Base-by-base conservation (phyloP, 441 rosid genomes). In the Erodium chrysanthum region DNA sequence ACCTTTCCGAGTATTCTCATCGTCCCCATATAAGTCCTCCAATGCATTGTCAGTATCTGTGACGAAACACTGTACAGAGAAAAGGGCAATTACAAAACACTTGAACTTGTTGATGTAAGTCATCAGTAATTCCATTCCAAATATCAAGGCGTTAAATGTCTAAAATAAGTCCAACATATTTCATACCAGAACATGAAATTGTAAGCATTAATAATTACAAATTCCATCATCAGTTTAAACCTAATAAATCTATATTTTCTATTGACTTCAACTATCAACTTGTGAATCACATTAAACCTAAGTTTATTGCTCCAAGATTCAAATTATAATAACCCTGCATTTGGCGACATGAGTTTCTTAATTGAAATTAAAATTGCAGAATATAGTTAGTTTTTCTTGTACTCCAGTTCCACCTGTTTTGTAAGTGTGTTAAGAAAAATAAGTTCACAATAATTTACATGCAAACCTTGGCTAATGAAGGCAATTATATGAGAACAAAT, bases 41-140 rank as follows among this genome's bases (percentile, higher is more conserved):
- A 95, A 74, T 71, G 98, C 97, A 77, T 86, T 84, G 75, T 85
- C 97, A 71, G 85, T 82, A 73, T 90, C 98, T 0, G 98, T 95
- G 74, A 92, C 73, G 81, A 92, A 95, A 71, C 91, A 95, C 98
- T 95, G 80, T 62, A 54, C 11, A 7, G 68, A 61, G 69, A 72
- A 73, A 72, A 21, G 50, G 21, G 56, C n/a, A 65, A 59, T 66
- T 56, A 31, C 35, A 33, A 33, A 33, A 59, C 20, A 68, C 18
- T 46, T 52, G 10, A 52, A 6, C 59, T 18, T 15, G 59, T 52
- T 17, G 9, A 52, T 52, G 22, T 3, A 52, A 52, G 59, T 21
- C 31, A 21, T 10, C 14, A 58, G 31, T 31, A 10, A 58, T 58
- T 12, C 63, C 25, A 58, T 10, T 58, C 15, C 11, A 8, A 21